Evolutionary conservation across 495 filamentous ascomycete species (phyloP), one percentile per base, ranked within the genome.

Genomic region (Astrocystis sublimbata): DNA sequence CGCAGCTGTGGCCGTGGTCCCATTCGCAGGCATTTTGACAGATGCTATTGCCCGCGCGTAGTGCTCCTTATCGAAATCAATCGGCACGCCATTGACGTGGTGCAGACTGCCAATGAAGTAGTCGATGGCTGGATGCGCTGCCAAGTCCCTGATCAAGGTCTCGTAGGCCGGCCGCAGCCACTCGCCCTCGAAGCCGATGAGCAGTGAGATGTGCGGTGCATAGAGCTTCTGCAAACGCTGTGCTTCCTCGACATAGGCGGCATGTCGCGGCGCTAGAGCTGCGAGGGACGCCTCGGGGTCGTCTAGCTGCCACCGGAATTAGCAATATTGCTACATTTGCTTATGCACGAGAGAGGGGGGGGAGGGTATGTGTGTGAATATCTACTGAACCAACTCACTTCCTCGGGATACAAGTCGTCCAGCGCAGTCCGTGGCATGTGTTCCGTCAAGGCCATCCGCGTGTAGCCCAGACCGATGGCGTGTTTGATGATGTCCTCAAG

Each of bases 101-200:
- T 98, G 94, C 28, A 98, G 81, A 2, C 89, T 93, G 19, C 96
- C 94, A 68, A 98, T 75, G 77, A 96, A 93, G 75, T 94, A 89
- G 70, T 98, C 93, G 60, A 96, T 82, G 15, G 77, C 73, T 53
- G 89, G 83, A 26, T 84, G 78, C 2, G 78, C 68, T 13, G 89
- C 76, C 0, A 96, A 84, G 8, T 68, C 60, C 8, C 76, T 60
- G 49, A 96, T 86, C 31, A 91, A 73, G 1, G 68, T 17, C 5
- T 71, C 70, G 53, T 90, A 93, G 13, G 78, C 78, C 0, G 86
- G 83, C 3, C 92, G 86, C 65, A 97, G 93, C 86, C 90, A 98
- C 68, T 98, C 96, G 58, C 83, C 83, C 73, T 98, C 96, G 73
- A 97, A 96, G 46, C 90, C 94, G 73, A 98, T 87, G 21, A 96